Evolutionary conservation across 1,284 basidiomycete species (phyloP), one percentile per base, ranked within the genome.

Genomic region (Takashimella tepidaria): DNA sequence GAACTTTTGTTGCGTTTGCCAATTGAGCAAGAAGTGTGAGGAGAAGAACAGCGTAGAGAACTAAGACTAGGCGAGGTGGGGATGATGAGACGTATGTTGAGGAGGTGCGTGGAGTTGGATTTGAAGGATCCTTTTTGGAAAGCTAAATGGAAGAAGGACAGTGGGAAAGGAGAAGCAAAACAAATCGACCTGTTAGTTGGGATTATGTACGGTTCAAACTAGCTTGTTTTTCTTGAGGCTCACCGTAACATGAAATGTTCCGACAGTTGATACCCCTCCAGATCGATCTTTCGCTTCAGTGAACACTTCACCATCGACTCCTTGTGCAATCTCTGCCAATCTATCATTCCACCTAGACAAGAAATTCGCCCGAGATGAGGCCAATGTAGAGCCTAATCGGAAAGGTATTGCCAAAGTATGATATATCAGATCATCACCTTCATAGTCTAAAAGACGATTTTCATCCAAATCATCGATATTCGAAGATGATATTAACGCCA

Each of bases 21-120:
- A 95, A 83, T 41, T 86, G 87, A 72, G 83, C 82, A 41, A 82
- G 84, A 56, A 93, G 87, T 61, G 89, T 90, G 22, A 82, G 78
- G 62, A 88, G 81, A 66, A 97, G 87, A 37, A 84, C 79, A 24
- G 84, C 74, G 75, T 98, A 98, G 20, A 89, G 86, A 21, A 86
- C 64, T 62, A 87, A 87, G 50, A 93, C 79, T 64, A 90, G 84
- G 2, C 82, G 78, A 12, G 86, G 85, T 16, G 91, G 79, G 27
- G 82, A 80, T 2, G 83, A 82, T 66, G 82, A 80, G 26, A 58
- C 51, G 37, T 40, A n/a, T n/a, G 8, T 37, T 8, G 31, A 37
- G 31, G 31, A 8, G 26, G 12, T 16, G 49, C 13, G 47, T 45
- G 13, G 12, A 24, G 22, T 22, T 31, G 41, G 41, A 44, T 6